Conservation (phyloP, 371 early-diverging fungal genomes). For the Dentiscutata heterogama region DNA sequence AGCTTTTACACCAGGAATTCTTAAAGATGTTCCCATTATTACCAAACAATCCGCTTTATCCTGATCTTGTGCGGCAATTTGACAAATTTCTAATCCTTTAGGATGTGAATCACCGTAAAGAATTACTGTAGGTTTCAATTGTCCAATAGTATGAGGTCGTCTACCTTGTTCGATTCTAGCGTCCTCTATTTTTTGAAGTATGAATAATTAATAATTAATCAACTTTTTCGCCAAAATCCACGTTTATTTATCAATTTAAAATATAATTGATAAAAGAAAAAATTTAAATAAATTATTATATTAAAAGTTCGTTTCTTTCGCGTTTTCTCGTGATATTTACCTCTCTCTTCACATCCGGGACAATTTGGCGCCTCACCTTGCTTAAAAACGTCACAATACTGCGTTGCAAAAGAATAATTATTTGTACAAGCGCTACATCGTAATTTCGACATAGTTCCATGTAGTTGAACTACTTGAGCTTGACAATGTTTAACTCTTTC, state of each 20-base stretch:
- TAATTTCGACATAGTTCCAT: slow-evolving; percentile 89
- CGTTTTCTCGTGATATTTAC: no score
- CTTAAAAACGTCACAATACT: slow-evolving; percentile 65
- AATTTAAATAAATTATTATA: no score
- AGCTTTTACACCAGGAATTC: slow-evolving; percentile 92
- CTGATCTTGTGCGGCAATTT: no score
- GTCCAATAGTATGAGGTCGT: background rate
- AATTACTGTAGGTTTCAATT: slow-evolving; percentile 53
- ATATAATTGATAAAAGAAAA: no score
- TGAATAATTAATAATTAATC: no score
- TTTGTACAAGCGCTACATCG: slow-evolving; percentile 86
- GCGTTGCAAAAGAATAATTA: slow-evolving; percentile 67
- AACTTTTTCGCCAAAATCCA: no score
- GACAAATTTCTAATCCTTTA: no score
- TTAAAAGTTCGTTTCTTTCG: no score
- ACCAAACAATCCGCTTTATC: slow-evolving; percentile 53
- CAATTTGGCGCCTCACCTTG: slow-evolving; percentile 82
- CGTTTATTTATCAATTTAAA: no score
- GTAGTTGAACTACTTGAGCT: slow-evolving; percentile 85
- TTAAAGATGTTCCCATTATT: slow-evolving; percentile 98
- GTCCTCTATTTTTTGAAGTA: background rate
- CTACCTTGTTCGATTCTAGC: background rate
- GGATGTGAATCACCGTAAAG: slow-evolving; percentile 92
- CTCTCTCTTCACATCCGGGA: slow-evolving; percentile 51
- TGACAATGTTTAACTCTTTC: background rate